Evolutionary conservation across 352 stramenopile species (phyloP).

Genomic region (Phytophthora citricola): DNA sequence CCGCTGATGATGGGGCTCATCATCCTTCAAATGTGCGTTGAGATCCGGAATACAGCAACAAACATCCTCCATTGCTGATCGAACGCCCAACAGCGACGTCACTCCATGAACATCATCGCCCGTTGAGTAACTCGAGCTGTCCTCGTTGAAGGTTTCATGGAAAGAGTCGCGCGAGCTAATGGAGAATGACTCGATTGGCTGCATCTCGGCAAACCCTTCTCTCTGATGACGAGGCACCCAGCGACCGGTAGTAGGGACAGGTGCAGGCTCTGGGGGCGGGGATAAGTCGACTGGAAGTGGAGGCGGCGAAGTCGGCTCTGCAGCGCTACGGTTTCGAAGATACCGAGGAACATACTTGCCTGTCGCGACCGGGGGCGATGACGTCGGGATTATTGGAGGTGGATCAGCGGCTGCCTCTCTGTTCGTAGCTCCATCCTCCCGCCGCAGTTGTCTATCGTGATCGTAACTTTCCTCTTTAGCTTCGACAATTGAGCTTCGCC

Average conservation of each 20-base stretch:
- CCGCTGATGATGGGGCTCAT: slow-evolving; percentile 45
- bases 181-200: slow-evolving; percentile 55
- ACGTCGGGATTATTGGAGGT: slow-evolving; percentile 54
- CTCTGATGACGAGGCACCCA: slow-evolving; percentile 66
- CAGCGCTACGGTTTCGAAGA: slow-evolving; percentile 69
- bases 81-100: slow-evolving; percentile 82
- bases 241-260: slow-evolving; percentile 45
- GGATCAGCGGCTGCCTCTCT: slow-evolving; percentile 23
- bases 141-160: slow-evolving; percentile 64
- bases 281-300: slow-evolving; percentile 41
- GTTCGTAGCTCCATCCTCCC: slow-evolving; percentile 20
- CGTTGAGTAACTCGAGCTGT: slow-evolving; percentile 72
- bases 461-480: slow-evolving; percentile 36
- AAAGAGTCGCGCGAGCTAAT: slow-evolving; percentile 59
- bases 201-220: slow-evolving; percentile 57
- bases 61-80: slow-evolving; percentile 82
- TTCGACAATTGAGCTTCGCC: slow-evolving; percentile 25
- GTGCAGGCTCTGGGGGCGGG: slow-evolving; percentile 45
- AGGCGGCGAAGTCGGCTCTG: slow-evolving; percentile 47
- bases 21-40: slow-evolving; percentile 53
- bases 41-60: slow-evolving; percentile 84
- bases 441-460: slow-evolving; percentile 26
- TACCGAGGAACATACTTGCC: slow-evolving; percentile 83
- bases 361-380: slow-evolving; percentile 60
- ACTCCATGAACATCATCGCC: slow-evolving; percentile 77